phyloP scores from a whole-genome alignment of 805 yeast species.

The Hemisphaericaspora nanyangensis region DNA sequence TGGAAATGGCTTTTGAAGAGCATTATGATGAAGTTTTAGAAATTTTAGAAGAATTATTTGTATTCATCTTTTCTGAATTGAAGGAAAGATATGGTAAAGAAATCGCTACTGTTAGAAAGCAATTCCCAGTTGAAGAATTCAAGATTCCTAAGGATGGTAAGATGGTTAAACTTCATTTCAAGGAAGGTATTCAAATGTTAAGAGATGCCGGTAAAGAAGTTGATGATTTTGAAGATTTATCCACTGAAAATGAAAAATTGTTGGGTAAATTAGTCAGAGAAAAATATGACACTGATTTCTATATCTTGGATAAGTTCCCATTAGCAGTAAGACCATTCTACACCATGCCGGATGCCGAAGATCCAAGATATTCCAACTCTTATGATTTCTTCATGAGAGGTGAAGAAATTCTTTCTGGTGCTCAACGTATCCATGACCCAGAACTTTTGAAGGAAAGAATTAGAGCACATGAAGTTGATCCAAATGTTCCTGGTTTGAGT shows the following conservation, averaged over 20 bases:
- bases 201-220: conserved; percentile 83
- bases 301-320: conserved; percentile 97
- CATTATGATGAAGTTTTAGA: conserved; percentile 90
- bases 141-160: conserved; percentile 89
- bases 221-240: conserved; percentile 84
- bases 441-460: conserved; percentile 77
- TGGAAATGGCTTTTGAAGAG: conserved; percentile 98
- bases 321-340: conserved; percentile 95
- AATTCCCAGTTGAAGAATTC: conserved; percentile 97
- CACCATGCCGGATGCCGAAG: conserved; percentile 97
- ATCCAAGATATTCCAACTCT: conserved; percentile 91
- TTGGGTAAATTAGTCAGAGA: conserved; percentile 90
- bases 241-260: conserved; percentile 91
- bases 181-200: conserved; percentile 85
- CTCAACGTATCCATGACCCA: conserved; percentile 97
- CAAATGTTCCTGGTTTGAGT: conserved; percentile 73
- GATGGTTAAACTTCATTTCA: conserved; percentile 85
- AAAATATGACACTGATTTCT: conserved; percentile 95
- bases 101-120: conserved; percentile 85
- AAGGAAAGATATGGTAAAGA: conserved; percentile 76
- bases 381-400: conserved; percentile 99
- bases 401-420: conserved; percentile 98
- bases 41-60: conserved; percentile 66
- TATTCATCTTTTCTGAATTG: conserved; percentile 83
- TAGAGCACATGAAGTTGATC: conserved; percentile 77